Base-by-base conservation (phyloP, 306 rosid genomes). In the Casuarina cunninghamiana region DNA sequence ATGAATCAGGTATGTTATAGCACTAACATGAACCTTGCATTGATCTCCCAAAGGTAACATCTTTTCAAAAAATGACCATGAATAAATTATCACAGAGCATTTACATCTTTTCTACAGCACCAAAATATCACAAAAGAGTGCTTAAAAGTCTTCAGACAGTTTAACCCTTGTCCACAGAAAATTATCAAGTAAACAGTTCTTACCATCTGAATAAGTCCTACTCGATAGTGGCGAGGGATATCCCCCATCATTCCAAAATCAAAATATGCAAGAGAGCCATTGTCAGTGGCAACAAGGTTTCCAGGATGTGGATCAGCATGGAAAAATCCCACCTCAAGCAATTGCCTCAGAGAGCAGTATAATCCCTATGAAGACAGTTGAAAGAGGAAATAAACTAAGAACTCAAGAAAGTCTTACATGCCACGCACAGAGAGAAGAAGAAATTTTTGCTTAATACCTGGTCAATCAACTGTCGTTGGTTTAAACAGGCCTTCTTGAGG, bases 231-330 rank as follows among this genome's bases (percentile, higher is more conserved):
- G 78, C 97, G 87, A 53, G 99, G 99, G 83, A 93, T 91, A 79
- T 93, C 97, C 72, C 99, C 99, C 96, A 91, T 92, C 99, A 95
- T 95, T 86, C 99, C 99, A 76, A 95, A 95, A 86, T 95, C 97
- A 84, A 93, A 95, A 85, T 95, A 93, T 48, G 93, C 97, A 80
- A 95, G 93, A 69, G 91, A 81, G 62, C 97, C 99, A 77, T 84
- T 84, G 35, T 81, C 80, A 35, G 83, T 81, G 11, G 97, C 97
- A 78, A 95, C 99, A 74, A 95, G 97, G 85, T 95, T 95, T 79
- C 99, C 99, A 3, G 99, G 99, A 91, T 93, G 99, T 58, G 99
- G 99, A 78, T 93, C 99, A 38, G 99, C 99, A 86, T 95, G 99
- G 82, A 93, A 95, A 80, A 78, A 91, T 43, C 97, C 99, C 73